Conservation (phyloP, 768 basidiomycete species). For the Pulveroboletus sp. region DNA sequence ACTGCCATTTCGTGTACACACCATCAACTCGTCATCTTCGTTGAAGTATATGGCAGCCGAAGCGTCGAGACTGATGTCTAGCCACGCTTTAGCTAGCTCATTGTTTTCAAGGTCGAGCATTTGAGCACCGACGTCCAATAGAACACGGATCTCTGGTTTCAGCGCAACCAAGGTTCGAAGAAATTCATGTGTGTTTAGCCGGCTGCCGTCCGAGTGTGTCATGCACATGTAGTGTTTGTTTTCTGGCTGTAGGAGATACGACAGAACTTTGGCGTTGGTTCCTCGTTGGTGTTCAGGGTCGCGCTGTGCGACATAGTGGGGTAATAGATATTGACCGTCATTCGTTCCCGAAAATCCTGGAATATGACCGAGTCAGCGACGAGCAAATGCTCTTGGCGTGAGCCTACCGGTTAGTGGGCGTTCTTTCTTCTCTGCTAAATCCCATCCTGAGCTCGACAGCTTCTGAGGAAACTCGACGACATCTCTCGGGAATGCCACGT, state of each 20-base stretch:
- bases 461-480: constrained; percentile 19
- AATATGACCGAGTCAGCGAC: constrained; percentile 8
- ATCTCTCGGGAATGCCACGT: constrained; percentile 47
- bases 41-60: constrained; percentile 26
- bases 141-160: constrained; percentile 35
- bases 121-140: constrained; percentile 54
- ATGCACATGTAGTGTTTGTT: constrained; percentile 15
- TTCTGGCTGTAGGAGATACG: constrained; percentile 18
- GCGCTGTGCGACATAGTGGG: constrained; percentile 24
- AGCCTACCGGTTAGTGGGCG: constrained; percentile 1
- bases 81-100: constrained; percentile 40
- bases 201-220: neutral
- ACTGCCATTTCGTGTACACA: constrained; percentile 35
- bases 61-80: constrained; percentile 16
- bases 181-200: constrained; percentile 20
- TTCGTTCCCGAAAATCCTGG: constrained; percentile 38
- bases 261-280: constrained; percentile 14
- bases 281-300: constrained; percentile 17
- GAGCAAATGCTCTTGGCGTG: neutral
- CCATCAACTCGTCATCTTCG: constrained; percentile 13
- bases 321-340: constrained; percentile 34
- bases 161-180: constrained; percentile 31
- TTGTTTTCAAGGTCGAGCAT: constrained; percentile 46
- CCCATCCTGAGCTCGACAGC: constrained; percentile 17
- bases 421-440: constrained; percentile 1